Evolutionary conservation across 2,329 filamentous ascomycete genomes (phyloP), one percentile per base, ranked within the genome.

Genomic region (Paecilomyces formosus): DNA sequence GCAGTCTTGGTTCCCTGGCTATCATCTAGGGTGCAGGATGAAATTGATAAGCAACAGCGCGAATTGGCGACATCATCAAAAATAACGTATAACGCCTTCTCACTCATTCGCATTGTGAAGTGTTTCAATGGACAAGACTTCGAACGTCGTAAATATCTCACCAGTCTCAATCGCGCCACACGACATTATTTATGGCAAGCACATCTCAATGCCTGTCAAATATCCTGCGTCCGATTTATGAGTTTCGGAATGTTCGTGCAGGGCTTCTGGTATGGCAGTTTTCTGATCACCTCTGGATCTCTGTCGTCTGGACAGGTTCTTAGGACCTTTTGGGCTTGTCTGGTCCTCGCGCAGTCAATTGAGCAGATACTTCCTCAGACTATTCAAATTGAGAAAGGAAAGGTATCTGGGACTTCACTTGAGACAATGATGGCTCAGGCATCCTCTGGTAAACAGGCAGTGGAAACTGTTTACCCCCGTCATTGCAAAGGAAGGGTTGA

Each of bases 191-290:
- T 85, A 11, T 76, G 82, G 15, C 89, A 93, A 68, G 88, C 88
- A 0, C 80, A 83, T 53, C 81, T 85, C 15, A 89, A 86, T 63
- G 85, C 89, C 0, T 70, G 86, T 2, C 92, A 96, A 67, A 85
- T 89, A 67, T 87, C 86, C 0, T 83, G 88, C 54, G 81, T 90
- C 55, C 86, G 88, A 53, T 84, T 95, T 64, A 86, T 92, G 77
- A 86, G 88, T 30, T 82, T 91, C 3, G 81, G 80, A 1, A 86
- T 97, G 70, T 97, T 97, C 64, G 87, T 95, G 0, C 83, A 92
- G 58, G 92, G 92, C 0, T 97, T 97, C 68, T 96, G 90, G 85
- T 96, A 92, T 65, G 92, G 92, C 0, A 83, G 88, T 28, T 77
- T 83, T 1, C 80, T 96, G 1, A 85, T 94, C 9, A 78, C 80